Conservation (phyloP, 305 asterid species). For the Solanum chacoense region DNA sequence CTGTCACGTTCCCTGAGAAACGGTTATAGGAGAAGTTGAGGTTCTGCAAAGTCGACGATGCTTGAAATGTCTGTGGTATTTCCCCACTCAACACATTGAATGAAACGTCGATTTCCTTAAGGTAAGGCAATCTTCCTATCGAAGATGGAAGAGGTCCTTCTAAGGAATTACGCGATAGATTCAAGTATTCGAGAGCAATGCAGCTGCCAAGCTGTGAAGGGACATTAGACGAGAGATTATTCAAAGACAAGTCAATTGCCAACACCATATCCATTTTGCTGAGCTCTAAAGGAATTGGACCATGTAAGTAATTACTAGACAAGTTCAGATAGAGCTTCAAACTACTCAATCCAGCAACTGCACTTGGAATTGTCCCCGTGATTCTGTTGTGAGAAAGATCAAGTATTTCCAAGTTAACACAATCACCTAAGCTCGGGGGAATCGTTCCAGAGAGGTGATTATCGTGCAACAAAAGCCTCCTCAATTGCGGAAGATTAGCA, state of each 20-base stretch:
- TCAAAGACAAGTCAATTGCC: conserved; percentile 60
- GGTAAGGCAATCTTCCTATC: conserved; percentile 48
- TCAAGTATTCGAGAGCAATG: conserved; percentile 62
- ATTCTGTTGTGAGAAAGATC: conserved; percentile 58
- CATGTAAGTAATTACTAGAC: conserved; percentile 50
- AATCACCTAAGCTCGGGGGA: conserved; percentile 55
- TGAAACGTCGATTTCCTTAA: conserved; percentile 55
- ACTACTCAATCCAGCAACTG: conserved; percentile 59
- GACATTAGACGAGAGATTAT: conserved; percentile 44
- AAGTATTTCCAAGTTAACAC: conserved; percentile 63
- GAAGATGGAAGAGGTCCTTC: conserved; percentile 47
- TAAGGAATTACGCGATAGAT: conserved; percentile 34
- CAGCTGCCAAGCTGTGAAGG: conserved; percentile 79
- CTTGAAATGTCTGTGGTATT: conserved; percentile 39
- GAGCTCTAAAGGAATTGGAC: conserved; percentile 59
- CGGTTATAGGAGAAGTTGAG: conserved; percentile 59
- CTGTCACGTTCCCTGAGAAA: conserved; percentile 39
- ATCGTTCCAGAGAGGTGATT: conserved; percentile 52
- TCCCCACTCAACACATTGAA: conserved; percentile 42
- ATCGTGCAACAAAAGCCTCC: conserved; percentile 42
- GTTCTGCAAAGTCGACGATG: conserved; percentile 33
- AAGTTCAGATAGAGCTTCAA: conserved; percentile 62
- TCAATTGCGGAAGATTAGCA: conserved; percentile 48
- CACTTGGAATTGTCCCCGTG: conserved; percentile 51
- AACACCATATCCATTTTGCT: conserved; percentile 79